Evolutionary conservation across 1,284 basidiomycete genomes (phyloP).

Genomic region (Garcileccinum viscosum): DNA sequence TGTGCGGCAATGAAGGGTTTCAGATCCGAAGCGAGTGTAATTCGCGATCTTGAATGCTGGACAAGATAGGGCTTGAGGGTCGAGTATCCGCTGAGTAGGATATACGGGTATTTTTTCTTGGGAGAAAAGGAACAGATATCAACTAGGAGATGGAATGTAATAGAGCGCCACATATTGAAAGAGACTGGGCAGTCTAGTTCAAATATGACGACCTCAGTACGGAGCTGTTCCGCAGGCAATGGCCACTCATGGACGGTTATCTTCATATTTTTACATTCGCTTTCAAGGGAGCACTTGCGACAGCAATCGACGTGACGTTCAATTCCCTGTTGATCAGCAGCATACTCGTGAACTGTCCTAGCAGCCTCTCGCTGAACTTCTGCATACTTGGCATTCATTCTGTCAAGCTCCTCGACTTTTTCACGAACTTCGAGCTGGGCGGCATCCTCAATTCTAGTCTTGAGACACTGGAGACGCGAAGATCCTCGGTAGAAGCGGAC

Average conservation of each 20-base stretch:
- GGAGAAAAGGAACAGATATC: slow-evolving; percentile 34
- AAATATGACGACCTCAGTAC: slow-evolving; percentile 46
- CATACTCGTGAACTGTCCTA: slow-evolving; percentile 7
- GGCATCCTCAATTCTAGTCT: slow-evolving; percentile 34
- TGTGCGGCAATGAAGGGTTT: slow-evolving; percentile 48
- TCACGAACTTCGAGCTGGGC: neutral
- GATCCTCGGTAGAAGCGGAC: slow-evolving; percentile 40
- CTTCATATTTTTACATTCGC: slow-evolving; percentile 25
- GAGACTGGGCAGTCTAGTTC: slow-evolving; percentile 48
- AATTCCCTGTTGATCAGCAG: neutral
- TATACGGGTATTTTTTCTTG: slow-evolving; percentile 2
- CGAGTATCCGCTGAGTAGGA: slow-evolving; percentile 16
- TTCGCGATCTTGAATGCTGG: slow-evolving; percentile 26
- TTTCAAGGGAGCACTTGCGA: slow-evolving; percentile 41
- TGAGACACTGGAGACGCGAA: slow-evolving; percentile 28
- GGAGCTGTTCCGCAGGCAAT: slow-evolving; percentile 39
- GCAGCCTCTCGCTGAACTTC: slow-evolving; percentile 18
- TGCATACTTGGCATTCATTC: slow-evolving; percentile 22
- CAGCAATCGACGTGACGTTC: slow-evolving; percentile 24
- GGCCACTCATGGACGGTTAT: slow-evolving; percentile 58
- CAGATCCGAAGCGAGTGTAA: slow-evolving; percentile 47
- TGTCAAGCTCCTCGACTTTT: neutral
- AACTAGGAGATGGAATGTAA: slow-evolving; percentile 46
- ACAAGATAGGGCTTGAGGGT: slow-evolving; percentile 17
- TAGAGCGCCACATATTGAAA: slow-evolving; percentile 52